These are phyloP conservation scores for Onygenales sp. DNA, from an alignment of 2,329 filamentous ascomycete genomes.

Conservation along the genomic window DNA sequence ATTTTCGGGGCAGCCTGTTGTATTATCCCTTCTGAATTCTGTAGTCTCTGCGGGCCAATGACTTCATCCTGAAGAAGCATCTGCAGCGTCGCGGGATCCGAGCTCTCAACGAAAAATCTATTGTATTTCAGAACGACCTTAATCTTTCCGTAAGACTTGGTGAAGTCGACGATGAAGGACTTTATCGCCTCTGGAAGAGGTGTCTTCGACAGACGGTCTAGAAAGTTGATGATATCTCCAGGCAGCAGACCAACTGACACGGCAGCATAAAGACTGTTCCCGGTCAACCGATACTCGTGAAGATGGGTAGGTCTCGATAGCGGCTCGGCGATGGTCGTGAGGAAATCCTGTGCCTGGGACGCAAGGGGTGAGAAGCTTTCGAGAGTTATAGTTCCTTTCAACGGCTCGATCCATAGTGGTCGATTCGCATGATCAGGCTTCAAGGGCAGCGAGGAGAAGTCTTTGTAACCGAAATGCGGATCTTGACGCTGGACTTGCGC, in stretches of 20 bases:
- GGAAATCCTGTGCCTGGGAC: constrained; percentile 79
- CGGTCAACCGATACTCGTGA: constrained; percentile 87
- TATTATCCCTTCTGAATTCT: constrained; percentile 62
- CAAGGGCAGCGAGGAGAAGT: constrained; percentile 73
- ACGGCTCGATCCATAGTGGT: constrained; percentile 87
- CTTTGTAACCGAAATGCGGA: constrained; percentile 52
- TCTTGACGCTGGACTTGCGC: constrained; percentile 34
- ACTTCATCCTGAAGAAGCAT: constrained; percentile 74
- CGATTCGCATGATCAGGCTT: constrained; percentile 85
- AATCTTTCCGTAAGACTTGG: constrained; percentile 87
- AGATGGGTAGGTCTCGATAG: constrained; percentile 80
- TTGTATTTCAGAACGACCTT: constrained; percentile 92
- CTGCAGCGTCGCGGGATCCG: constrained; percentile 77
- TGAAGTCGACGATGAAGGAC: constrained; percentile 71
- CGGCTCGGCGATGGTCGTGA: constrained; percentile 93
- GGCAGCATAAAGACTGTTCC: constrained; percentile 88
- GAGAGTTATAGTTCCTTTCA: constrained; percentile 76
- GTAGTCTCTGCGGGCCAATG: constrained; percentile 70
- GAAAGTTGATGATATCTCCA: constrained; percentile 77
- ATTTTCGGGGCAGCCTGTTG: constrained; percentile 78
- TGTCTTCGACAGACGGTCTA: constrained; percentile 84
- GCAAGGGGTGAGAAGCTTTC: constrained; percentile 90
- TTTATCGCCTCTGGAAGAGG: constrained; percentile 72
- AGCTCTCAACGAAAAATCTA: constrained; percentile 86
- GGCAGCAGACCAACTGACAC: constrained; percentile 89